Evolutionary conservation across 2,329 filamentous ascomycete species (phyloP), one percentile per base, ranked within the genome.

Genomic region (Emergomyces orientalis): DNA sequence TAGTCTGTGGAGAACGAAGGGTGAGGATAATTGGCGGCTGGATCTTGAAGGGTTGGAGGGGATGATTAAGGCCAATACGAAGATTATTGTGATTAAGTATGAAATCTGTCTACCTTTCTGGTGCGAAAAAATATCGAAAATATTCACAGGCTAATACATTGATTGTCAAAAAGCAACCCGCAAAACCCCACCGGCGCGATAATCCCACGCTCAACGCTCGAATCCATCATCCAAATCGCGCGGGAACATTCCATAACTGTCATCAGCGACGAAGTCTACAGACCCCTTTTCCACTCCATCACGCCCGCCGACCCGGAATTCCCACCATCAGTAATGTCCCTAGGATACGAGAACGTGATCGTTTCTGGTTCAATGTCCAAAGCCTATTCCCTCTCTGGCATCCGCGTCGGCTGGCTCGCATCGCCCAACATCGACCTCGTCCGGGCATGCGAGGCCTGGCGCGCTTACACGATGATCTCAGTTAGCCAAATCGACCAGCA

Each of bases 401-500:
- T 95, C 65, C 86, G 91, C 0, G 76, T 92, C 1, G 91, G 91
- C 39, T 97, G 91, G 91, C 81, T 93, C 63, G 89, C 88, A 3
- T 88, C 86, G 17, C 84, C 84, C 32, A 84, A 85, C 72, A 71
- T 72, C 5, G 76, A 77, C 0, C 80, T 95, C 62, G 81, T 93
- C 61, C 82, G 86, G 59, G 78, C 81, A 17, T 80, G 89, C 65
- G 85, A 87, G 13, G 75, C 78, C 17, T 86, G 86, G 1, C 81
- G 90, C 49, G 88, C 94, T 73, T 95, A 94, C 78, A 95, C 90
- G 3, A 91, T 89, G 32, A 95, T 95, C 69, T 89, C 88, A 47
- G 90, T 95, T 0, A 89, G 88, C n/a, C 85, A 88, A 70, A 77
- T 96, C 7, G 90, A 95, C 72, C 90, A 96, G 72, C 82, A 84